Base-by-base conservation (phyloP, 2,329 filamentous ascomycete genomes). In the Rachicladosporium sp. region DNA sequence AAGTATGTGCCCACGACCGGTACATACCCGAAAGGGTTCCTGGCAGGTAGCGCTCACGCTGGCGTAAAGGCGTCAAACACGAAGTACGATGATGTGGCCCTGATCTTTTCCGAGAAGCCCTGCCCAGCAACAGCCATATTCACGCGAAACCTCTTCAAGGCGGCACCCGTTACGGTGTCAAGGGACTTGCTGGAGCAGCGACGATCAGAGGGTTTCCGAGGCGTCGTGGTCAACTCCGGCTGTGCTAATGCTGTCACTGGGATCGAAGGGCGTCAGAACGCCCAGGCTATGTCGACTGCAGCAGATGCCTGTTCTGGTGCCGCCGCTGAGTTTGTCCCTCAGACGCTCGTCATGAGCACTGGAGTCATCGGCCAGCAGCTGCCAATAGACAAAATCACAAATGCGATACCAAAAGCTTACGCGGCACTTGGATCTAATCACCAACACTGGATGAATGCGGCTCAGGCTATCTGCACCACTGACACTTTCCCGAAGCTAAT, bases 201-300 rank as follows among this genome's bases (percentile, higher is more conserved):
- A 50, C 67, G 70, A 35, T 82, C 85, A 43, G 61, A 72, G 9
- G 84, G 82, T 1, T 73, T 96, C 41, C 74, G 80, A 44, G 82
- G 82, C 38, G 79, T 98, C 19, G 74, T 98, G 40, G 78, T 95
- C 63, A 98, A 98, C 64, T 93, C 88, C 9, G 91, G 91, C 42
- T 95, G 89, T 55, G 91, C 91, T 44, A 98, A 98, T 66, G 91
- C 91, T 8, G 91, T 98, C 29, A 98, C 91, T 4, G 91, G 91
- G 36, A 82, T 80, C 60, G 82, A 85, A 33, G 91, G 91, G 1
- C 69, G 93, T 38, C 81, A 94, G 56, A 88, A 98, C 69, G 91
- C 91, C 7, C 71, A 74, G 42, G 73, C 71, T 43, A 98, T 98
- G 91, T 84, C 82, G 10, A 66, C 67, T 45, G 78, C 76, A 46